phyloP scores from a whole-genome alignment of 2,329 filamentous ascomycete species.

The Fusarium drepaniforme region DNA sequence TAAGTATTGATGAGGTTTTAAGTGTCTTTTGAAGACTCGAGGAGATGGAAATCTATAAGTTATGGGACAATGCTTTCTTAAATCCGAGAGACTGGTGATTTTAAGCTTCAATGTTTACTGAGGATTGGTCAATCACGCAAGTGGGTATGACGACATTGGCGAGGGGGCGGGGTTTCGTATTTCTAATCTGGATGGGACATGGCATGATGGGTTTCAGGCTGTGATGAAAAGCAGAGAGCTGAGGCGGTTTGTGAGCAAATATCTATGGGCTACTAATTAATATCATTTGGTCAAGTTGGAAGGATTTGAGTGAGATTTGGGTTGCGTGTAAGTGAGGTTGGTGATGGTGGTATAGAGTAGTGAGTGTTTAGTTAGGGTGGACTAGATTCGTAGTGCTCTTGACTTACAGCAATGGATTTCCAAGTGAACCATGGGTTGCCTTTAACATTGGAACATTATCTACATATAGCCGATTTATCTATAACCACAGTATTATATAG shows the following conservation, averaged over 20 bases:
- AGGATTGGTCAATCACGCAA: slow-evolving; percentile 6
- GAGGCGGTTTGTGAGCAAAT: no score
- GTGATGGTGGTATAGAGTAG: neutral
- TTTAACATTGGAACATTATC: no score
- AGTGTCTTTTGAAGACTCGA: no score
- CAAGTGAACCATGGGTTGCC: no score
- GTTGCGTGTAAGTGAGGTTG: neutral
- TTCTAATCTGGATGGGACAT: slow-evolving; percentile 29
- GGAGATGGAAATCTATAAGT: neutral
- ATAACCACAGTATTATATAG: no score
- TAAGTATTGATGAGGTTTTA: neutral
- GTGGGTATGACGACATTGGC: slow-evolving; percentile 35
- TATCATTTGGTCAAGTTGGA: no score
- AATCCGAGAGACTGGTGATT: neutral
- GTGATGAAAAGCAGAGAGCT: no score
- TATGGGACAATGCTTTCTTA: neutral
- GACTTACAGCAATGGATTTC: neutral
- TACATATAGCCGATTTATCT: no score
- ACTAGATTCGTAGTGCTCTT: neutral
- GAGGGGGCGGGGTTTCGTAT: slow-evolving; percentile 30
- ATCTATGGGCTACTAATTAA: no score
- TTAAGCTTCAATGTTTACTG: neutral
- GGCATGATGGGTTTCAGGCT: neutral
- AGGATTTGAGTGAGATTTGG: neutral
- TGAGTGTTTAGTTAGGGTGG: neutral